phyloP scores from a whole-genome alignment of 1,284 basidiomycete species.

The Somion occarium region DNA sequence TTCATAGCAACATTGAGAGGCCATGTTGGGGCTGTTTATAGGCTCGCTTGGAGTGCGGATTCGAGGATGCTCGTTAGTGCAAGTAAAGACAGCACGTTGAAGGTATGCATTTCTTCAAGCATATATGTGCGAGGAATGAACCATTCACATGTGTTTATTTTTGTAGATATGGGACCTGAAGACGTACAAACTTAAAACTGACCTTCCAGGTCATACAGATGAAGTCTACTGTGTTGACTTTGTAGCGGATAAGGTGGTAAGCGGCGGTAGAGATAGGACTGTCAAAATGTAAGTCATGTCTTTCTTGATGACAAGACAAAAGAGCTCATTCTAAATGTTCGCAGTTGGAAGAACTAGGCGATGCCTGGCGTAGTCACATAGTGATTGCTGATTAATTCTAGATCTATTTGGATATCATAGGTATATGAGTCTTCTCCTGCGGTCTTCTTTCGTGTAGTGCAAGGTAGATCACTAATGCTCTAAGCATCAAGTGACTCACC shows the following conservation, averaged over 20 bases:
- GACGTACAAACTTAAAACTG: constrained; percentile 89
- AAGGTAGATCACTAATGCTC: too few species aligned
- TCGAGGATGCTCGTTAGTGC: constrained; percentile 89
- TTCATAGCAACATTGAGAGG: constrained; percentile 90
- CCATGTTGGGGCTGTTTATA: constrained; percentile 92
- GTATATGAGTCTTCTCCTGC: too few species aligned
- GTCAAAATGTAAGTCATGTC: constrained; percentile 61
- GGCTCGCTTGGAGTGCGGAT: constrained; percentile 94
- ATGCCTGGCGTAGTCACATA: too few species aligned
- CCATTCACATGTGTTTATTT: constrained; percentile 1
- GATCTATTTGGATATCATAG: too few species aligned
- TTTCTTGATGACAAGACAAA: too few species aligned
- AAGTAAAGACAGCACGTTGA: constrained; percentile 93
- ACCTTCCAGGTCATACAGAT: constrained; percentile 94
- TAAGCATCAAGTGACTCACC: too few species aligned
- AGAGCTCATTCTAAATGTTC: too few species aligned
- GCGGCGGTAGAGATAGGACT: constrained; percentile 77
- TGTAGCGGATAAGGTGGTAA: constrained; percentile 96
- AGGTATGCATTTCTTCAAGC: constrained; percentile 52
- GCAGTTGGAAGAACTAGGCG: not conserved
- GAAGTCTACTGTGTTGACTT: constrained; percentile 99
- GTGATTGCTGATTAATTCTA: too few species aligned
- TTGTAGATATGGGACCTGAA: constrained; percentile 91
- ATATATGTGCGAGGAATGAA: not conserved
- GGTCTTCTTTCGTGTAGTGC: too few species aligned